phyloP scores from a whole-genome alignment of 2,329 filamentous ascomycete species.

The Apiospora koreana region DNA sequence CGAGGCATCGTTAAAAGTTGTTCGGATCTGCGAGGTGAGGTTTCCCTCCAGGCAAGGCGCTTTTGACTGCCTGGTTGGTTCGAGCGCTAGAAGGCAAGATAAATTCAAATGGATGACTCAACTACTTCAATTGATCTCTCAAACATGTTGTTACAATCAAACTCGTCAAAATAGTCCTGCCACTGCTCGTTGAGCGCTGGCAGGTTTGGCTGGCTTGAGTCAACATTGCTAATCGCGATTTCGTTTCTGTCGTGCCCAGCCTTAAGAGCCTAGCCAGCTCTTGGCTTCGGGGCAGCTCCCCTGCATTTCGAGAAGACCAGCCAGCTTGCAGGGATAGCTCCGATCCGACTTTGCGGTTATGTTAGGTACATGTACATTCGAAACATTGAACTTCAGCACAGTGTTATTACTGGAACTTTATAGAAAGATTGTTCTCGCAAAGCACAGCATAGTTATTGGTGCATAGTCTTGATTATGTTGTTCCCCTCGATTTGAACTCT shows the following conservation, averaged over 20 bases:
- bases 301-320: neutral
- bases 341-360: neutral
- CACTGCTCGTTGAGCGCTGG: too few relatives aligned
- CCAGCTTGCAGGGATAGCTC: neutral
- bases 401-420: too few relatives aligned
- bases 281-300: neutral
- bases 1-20: neutral
- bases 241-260: neutral
- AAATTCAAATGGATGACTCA: too few relatives aligned
- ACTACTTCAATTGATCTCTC: too few relatives aligned
- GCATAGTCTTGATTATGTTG: too few relatives aligned
- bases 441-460: too few relatives aligned
- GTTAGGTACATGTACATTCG: too few relatives aligned
- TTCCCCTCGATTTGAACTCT: neutral
- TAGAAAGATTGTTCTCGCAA: too few relatives aligned
- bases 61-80: too few relatives aligned
- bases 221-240: neutral
- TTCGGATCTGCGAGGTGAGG: neutral
- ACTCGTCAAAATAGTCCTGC: too few relatives aligned
- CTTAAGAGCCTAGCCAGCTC: neutral
- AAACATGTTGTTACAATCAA: too few relatives aligned
- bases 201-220: neutral
- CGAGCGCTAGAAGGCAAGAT: neutral
- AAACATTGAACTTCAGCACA: neutral
- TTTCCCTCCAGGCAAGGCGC: neutral